Percentiles rank a stretch among this genome's conserved stretches.
phyloP scores from a whole-genome alignment of 257 asterid species.

The Salvia miltiorrhiza region DNA sequence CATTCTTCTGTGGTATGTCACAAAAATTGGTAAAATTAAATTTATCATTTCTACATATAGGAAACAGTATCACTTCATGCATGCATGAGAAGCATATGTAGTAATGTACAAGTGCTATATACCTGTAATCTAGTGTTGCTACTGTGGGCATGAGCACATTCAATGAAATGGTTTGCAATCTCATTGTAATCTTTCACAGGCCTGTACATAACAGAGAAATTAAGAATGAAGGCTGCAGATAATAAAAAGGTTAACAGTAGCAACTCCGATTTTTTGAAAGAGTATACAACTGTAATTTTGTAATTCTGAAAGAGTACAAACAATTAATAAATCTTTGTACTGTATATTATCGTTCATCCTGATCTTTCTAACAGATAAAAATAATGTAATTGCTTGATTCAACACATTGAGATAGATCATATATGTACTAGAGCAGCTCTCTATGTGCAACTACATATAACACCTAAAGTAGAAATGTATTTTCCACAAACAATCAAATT shows the following conservation, averaged over 20 bases:
- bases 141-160: slow-evolving; percentile 62
- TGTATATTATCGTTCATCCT: not conserved
- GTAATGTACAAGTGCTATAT: not conserved
- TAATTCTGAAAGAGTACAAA: too few relatives aligned
- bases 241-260: not conserved
- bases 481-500: too few relatives aligned
- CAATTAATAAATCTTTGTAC: not conserved
- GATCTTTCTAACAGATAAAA: not conserved
- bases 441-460: not conserved
- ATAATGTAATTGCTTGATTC: not conserved
- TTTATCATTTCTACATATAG: not conserved
- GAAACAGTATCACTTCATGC: not conserved
- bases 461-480: slow-evolving; percentile 10
- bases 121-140: slow-evolving; percentile 52
- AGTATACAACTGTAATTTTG: not conserved
- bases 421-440: slow-evolving; percentile 2
- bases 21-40: not conserved
- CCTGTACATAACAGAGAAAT: slow-evolving; percentile 35
- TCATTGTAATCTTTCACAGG: slow-evolving; percentile 69
- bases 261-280: not conserved
- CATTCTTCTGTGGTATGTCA: slow-evolving; percentile 36
- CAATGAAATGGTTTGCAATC: slow-evolving; percentile 73
- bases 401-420: not conserved
- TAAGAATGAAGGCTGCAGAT: not conserved
- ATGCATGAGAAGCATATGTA: slow-evolving; percentile 16